Percentiles rank a stretch among this genome's conserved stretches.
phyloP scores from a whole-genome alignment of 2,329 filamentous ascomycete species.

The Acarospora socialis region DNA sequence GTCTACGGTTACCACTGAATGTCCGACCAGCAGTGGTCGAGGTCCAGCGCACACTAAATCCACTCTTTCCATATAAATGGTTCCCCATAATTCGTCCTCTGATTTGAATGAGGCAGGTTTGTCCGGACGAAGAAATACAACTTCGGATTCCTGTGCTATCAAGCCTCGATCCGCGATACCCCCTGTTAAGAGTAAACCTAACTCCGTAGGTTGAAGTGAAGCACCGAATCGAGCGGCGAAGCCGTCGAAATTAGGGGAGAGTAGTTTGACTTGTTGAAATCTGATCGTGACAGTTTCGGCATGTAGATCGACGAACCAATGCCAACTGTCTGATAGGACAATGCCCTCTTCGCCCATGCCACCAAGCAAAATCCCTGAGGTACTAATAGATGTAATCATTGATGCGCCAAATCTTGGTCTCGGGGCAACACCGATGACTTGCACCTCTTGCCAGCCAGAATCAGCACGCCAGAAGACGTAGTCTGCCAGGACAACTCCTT shows the following conservation, averaged over 20 bases:
- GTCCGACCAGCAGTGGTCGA: constrained; percentile 58
- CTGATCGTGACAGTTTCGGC: constrained; percentile 23
- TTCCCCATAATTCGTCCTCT: no score
- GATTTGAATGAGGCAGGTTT: no score
- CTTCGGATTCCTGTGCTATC: constrained; percentile 36
- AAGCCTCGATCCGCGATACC: constrained; percentile 30
- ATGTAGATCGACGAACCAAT: constrained; percentile 49
- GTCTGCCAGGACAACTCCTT: constrained; percentile 28
- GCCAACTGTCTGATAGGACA: constrained; percentile 48
- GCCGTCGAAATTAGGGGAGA: constrained; percentile 18
- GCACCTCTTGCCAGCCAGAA: constrained; percentile 37
- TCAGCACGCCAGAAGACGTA: constrained; percentile 40
- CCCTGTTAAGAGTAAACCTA: constrained; percentile 37
- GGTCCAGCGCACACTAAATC: constrained; percentile 17
- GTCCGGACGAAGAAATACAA: constrained; percentile 37
- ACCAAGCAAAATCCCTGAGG: constrained; percentile 52
- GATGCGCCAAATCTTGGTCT: constrained; percentile 42
- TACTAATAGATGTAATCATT: constrained; percentile 27
- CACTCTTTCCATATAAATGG: no score
- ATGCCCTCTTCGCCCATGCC: constrained; percentile 54
- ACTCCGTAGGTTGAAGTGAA: constrained; percentile 30
- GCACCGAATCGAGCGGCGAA: constrained; percentile 36
- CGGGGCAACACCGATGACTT: constrained; percentile 23
- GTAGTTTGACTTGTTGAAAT: constrained; percentile 20
- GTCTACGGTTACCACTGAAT: constrained; percentile 38